Evolutionary conservation across 2,329 filamentous ascomycete species (phyloP).

Genomic region (Pseudocercospora vitis): DNA sequence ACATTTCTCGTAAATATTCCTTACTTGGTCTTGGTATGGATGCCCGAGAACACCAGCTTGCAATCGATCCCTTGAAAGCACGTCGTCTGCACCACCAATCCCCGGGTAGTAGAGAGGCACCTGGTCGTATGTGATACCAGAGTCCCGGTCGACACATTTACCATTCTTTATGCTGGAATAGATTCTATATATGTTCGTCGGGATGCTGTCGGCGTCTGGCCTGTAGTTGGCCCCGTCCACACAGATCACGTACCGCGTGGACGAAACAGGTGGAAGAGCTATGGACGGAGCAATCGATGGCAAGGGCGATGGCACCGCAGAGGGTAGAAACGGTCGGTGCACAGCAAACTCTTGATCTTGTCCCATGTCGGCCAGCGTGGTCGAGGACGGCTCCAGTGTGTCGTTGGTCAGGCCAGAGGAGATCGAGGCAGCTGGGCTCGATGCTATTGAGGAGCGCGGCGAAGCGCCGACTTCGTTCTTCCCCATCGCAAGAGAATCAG

Average conservation of each 20-base stretch:
- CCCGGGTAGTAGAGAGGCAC: conserved; percentile 22
- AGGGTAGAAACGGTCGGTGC: neutral
- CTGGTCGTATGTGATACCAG: conserved; percentile 18
- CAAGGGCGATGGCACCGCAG: neutral
- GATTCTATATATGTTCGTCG: conserved; percentile 26
- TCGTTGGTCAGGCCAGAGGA: conserved; percentile 1
- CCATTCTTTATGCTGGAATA: conserved; percentile 23
- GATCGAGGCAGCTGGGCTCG: conserved; percentile 3
- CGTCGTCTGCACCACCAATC: conserved; percentile 23
- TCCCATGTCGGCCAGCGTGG: neutral
- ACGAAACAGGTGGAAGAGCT: neutral
- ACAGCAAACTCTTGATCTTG: neutral
- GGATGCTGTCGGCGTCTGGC: conserved; percentile 8
- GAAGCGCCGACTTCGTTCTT: conserved; percentile 6
- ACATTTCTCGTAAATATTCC: conserved; percentile 30
- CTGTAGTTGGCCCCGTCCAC: conserved; percentile 26
- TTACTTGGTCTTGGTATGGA: conserved; percentile 27
- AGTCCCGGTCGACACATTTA: conserved; percentile 14
- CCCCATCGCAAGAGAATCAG: neutral
- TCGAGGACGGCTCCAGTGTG: neutral
- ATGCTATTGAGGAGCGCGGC: conserved; percentile 6
- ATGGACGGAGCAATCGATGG: conserved; percentile 1
- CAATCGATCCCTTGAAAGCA: conserved; percentile 22
- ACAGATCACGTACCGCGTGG: conserved; percentile 28
- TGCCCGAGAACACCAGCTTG: conserved; percentile 22